Evolutionary conservation across 164 flowering plant genomes (phyloP).

Genomic region (Platanus orientalis): DNA sequence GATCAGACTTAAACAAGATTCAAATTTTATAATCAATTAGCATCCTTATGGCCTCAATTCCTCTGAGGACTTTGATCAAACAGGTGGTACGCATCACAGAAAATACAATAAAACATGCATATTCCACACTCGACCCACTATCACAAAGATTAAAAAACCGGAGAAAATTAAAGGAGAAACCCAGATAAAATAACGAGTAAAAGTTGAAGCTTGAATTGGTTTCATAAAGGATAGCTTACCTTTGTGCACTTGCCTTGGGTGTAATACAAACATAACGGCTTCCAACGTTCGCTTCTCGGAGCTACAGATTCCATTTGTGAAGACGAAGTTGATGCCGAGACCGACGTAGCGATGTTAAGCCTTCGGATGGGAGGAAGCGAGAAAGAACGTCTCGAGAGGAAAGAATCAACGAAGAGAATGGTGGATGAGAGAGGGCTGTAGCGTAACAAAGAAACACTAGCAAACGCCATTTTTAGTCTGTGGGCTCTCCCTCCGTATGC

Average conservation of each 20-base stretch:
- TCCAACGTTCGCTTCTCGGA: constrained; percentile 37
- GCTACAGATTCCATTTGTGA: background rate
- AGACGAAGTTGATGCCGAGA: constrained; percentile 5
- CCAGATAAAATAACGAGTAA: background rate
- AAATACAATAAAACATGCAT: background rate
- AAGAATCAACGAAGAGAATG: background rate
- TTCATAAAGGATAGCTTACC: constrained; percentile 28
- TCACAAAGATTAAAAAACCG: background rate
- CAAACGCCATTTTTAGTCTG: constrained; percentile 19
- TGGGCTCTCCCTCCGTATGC: no score
- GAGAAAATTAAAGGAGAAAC: background rate
- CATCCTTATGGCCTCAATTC: no score
- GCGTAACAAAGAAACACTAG: constrained; percentile 13
- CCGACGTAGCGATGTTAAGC: constrained; percentile 7
- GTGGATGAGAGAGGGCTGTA: constrained; percentile 9
- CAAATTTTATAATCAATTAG: no score
- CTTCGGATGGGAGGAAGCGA: constrained; percentile 8
- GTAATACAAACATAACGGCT: constrained; percentile 71
- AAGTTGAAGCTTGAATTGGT: background rate
- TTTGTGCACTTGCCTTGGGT: constrained; percentile 78
- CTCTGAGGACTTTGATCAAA: constrained; percentile 18
- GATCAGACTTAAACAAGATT: no score
- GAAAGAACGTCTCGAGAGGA: constrained; percentile 6
- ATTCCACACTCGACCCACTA: background rate
- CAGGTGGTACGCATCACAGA: constrained; percentile 2